Evolutionary conservation across 768 basidiomycete species (phyloP).

Genomic region (Mycena maculata): DNA sequence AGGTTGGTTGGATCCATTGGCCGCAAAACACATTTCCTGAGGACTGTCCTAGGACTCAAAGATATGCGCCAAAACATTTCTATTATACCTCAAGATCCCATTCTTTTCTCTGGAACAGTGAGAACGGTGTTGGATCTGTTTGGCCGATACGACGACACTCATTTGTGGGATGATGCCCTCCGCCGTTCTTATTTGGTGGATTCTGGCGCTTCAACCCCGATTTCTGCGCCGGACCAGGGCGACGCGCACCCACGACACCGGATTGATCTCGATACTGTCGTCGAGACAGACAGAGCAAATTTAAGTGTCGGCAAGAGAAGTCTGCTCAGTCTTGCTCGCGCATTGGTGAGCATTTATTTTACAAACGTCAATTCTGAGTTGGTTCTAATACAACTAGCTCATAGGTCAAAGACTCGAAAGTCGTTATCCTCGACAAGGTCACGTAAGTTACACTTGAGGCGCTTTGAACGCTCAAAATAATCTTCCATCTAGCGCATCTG

Average conservation of each 20-base stretch:
- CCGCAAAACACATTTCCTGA: neutral
- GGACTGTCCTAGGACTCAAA: conserved; percentile 47
- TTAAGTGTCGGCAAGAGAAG: conserved; percentile 79
- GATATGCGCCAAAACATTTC: conserved; percentile 70
- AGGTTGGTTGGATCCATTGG: conserved; percentile 46
- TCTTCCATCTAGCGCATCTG: conserved; percentile 60
- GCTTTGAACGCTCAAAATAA: neutral
- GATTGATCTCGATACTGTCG: conserved; percentile 77
- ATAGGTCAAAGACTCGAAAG: conserved; percentile 77
- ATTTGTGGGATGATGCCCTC: conserved; percentile 81
- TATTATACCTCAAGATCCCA: conserved; percentile 78
- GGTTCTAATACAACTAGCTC: conserved; percentile 80
- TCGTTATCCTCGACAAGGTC: conserved; percentile 86
- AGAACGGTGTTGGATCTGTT: conserved; percentile 71
- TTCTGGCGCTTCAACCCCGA: conserved; percentile 55
- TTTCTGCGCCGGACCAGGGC: conserved; percentile 64
- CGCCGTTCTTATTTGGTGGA: conserved; percentile 62
- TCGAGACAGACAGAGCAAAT: conserved; percentile 83
- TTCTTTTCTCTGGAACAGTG: conserved; percentile 69
- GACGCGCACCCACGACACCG: conserved; percentile 58
- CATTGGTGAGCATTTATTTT: conserved; percentile 74
- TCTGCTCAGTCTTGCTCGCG: conserved; percentile 81
- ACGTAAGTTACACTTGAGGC: conserved; percentile 49
- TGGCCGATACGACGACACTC: conserved; percentile 70
- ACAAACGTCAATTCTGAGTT: conserved; percentile 70